A percentile compares a stretch with the other conserved stretches of the same genome.
Conservation (phyloP, 2,329 filamentous ascomycete genomes). For the Hypoxylon sp. region DNA sequence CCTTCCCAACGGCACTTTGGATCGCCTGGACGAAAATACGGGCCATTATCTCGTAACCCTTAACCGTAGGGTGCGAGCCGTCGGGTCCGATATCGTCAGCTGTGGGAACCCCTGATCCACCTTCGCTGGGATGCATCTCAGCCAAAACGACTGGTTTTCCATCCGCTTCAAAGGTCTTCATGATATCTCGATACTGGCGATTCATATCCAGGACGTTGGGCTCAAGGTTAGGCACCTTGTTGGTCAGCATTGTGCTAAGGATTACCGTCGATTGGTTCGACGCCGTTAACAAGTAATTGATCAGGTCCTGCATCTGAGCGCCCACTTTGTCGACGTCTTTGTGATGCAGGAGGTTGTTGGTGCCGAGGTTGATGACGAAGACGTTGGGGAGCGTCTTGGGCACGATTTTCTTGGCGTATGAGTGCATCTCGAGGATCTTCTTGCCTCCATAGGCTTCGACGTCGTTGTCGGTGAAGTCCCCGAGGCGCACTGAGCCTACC, state of each 20-base stretch:
- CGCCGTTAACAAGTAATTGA: conserved; percentile 43
- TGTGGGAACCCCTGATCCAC: conserved; percentile 38
- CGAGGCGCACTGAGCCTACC: conserved; percentile 45
- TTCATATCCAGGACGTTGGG: conserved; percentile 43
- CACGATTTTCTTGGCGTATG: conserved; percentile 42
- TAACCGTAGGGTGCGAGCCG: conserved; percentile 45
- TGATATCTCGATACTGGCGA: conserved; percentile 42
- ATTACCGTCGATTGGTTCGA: conserved; percentile 45
- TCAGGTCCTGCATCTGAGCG: conserved; percentile 45
- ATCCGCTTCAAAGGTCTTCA: conserved; percentile 40
- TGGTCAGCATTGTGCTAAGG: conserved; percentile 47
- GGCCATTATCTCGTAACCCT: conserved; percentile 45
- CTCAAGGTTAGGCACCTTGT: conserved; percentile 39
- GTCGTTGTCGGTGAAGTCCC: conserved; percentile 48
- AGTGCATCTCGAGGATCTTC: conserved; percentile 45
- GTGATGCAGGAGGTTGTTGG: conserved; percentile 48
- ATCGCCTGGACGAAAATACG: conserved; percentile 39
- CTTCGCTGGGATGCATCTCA: conserved; percentile 46
- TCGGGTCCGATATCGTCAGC: conserved; percentile 43
- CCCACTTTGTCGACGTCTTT: conserved; percentile 45
- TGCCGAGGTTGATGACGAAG: conserved; percentile 46
- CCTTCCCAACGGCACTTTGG: conserved; percentile 35
- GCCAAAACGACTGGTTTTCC: conserved; percentile 45
- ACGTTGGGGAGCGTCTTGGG: conserved; percentile 45
- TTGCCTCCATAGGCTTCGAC: conserved; percentile 47